Conservation (phyloP, 106 monocot species). For the Cymbidium sinense region DNA sequence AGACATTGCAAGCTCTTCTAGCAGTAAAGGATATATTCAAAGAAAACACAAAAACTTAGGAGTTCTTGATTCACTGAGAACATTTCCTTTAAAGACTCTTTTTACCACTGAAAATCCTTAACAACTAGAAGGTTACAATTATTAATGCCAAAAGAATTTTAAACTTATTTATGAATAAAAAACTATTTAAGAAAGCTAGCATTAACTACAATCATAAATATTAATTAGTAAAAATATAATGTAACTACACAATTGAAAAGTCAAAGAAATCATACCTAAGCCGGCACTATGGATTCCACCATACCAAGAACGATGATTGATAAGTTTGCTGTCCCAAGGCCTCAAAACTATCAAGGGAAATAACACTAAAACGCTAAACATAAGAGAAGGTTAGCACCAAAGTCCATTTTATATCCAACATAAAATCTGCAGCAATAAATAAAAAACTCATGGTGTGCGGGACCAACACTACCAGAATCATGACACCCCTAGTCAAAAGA, state of each 20-base stretch:
- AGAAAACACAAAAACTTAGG: neutral
- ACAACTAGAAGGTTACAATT: neutral
- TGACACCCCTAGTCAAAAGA: too few relatives aligned
- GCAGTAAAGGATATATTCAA: too few relatives aligned
- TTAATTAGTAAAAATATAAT: neutral
- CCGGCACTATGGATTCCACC: neutral
- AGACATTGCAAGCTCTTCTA: too few relatives aligned
- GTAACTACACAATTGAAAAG: neutral
- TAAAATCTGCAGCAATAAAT: neutral
- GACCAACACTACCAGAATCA: neutral
- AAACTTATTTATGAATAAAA: neutral
- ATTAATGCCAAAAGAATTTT: neutral
- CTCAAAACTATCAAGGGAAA: neutral
- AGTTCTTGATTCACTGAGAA: too few relatives aligned
- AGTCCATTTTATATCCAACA: neutral
- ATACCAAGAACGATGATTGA: neutral
- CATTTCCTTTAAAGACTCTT: too few relatives aligned
- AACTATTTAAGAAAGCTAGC: neutral
- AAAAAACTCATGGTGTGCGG: neutral
- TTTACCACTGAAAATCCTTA: neutral
- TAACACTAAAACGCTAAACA: neutral
- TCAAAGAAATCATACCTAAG: slow-evolving; percentile 2
- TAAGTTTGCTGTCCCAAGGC: neutral
- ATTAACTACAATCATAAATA: neutral
- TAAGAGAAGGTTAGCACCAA: neutral